Evolutionary conservation across 331 rosid species (phyloP), one percentile per base, ranked within the genome.

Genomic region (Erythrophleum ivorense): DNA sequence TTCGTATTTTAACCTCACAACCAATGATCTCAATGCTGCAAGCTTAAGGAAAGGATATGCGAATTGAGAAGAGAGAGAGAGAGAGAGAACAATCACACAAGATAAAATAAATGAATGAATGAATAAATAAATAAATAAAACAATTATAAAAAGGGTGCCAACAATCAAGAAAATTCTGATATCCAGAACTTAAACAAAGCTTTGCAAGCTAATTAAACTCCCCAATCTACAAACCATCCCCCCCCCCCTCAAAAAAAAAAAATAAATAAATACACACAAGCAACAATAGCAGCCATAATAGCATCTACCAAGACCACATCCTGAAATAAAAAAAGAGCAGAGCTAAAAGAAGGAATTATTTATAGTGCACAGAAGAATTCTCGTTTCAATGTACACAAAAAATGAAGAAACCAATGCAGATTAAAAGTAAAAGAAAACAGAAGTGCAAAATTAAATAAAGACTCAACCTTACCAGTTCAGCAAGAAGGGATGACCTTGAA

Each of bases 401-500:
- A 14, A 24, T 24, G 21, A 70, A 55, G 38, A 7, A 43, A 36
- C 0, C 2, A 19, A 78, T 3, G 52, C 40, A 60, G 0, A 64
- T 3, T 11, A 3, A 14, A 36, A 50, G 72, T 43, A 19, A 24
- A 38, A 7, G 2, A 15, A 16, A 65, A 65, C 16, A 64, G 15
- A 59, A 64, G 4, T 14, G 38, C 54, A 34, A 15, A 45, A 11
- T 40, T 45, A 7, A 74, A 67, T 9, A 55, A 43, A 75, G 52
- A 59, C 16, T 62, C 54, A 18, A 72, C 75, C 94, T 86, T 91
- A 95, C 98, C 97, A 95, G 86, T 86, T 95, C 99, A 9, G 97
- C 87, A 2, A 93, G 91, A 87, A 95, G 97, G 55, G 93, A 86
- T 34, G 96, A 84, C 79, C 98, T 84, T 36, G 97, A 95, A 52